phyloP scores from a whole-genome alignment of 257 asterid species.

The Schizonepeta tenuifolia region DNA sequence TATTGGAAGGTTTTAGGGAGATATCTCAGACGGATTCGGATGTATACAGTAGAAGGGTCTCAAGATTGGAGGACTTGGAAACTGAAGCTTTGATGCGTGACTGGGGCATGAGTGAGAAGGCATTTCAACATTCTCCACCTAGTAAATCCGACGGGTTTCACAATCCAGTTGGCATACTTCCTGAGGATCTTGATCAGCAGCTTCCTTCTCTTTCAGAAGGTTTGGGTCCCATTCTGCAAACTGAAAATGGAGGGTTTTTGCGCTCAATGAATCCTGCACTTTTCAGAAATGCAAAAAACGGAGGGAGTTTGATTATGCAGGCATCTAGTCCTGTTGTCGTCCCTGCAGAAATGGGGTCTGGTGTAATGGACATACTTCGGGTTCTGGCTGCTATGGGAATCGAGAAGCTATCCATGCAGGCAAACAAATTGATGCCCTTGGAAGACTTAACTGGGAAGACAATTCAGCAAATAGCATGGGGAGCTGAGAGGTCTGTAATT shows the following conservation, averaged over 20 bases:
- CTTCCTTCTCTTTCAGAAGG: slow-evolving; percentile 83
- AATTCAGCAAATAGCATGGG: slow-evolving; percentile 81
- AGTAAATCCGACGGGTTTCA: slow-evolving; percentile 56
- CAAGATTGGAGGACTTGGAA: slow-evolving; percentile 75
- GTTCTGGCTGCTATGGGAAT: slow-evolving; percentile 87
- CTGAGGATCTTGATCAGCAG: slow-evolving; percentile 53
- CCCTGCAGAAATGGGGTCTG: slow-evolving; percentile 96
- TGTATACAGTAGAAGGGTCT: slow-evolving; percentile 50
- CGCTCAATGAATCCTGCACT: slow-evolving; percentile 90
- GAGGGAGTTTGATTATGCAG: slow-evolving; percentile 90
- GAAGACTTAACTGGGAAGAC: slow-evolving; percentile 89
- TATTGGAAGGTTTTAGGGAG: slow-evolving; percentile 39
- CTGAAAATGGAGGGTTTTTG: slow-evolving; percentile 79
- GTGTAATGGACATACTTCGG: slow-evolving; percentile 76
- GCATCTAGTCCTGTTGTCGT: slow-evolving; percentile 88
- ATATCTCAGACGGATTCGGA: slow-evolving; percentile 47
- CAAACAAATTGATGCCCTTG: slow-evolving; percentile 86
- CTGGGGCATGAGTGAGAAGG: slow-evolving; percentile 77
- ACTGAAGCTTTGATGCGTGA: slow-evolving; percentile 82
- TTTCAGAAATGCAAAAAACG: slow-evolving; percentile 61
- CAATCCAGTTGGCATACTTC: slow-evolving; percentile 56
- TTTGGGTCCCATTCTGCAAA: slow-evolving; percentile 74
- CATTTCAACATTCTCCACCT: slow-evolving; percentile 73
- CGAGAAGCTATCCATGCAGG: slow-evolving; percentile 94
- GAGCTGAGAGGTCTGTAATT: slow-evolving; percentile 68